A percentile compares a stretch with the other conserved stretches of the same genome.
Evolutionary conservation across 208 protist species (phyloP).

Genomic region (Leishmania braziliensis): DNA sequence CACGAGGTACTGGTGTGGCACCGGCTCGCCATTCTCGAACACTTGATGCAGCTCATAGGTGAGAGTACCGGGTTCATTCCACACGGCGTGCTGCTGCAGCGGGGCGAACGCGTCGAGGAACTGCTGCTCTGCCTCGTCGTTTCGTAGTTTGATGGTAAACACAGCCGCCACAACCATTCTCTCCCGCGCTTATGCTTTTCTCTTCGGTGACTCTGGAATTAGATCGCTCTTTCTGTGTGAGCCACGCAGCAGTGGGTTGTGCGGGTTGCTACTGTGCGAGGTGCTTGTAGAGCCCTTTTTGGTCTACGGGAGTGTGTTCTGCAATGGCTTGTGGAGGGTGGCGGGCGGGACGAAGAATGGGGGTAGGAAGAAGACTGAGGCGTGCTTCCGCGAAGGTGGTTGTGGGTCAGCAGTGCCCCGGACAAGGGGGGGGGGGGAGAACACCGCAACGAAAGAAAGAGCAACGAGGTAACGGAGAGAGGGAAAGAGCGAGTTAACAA

Average conservation of each 20-base stretch:
- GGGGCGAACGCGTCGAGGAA: conserved; percentile 53
- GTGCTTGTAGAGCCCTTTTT: neutral
- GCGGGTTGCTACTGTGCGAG: neutral
- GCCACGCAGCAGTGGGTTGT: neutral
- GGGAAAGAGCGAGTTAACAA: neutral
- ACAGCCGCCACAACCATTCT: conserved; percentile 61
- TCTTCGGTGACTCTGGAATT: neutral
- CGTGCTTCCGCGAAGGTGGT: neutral
- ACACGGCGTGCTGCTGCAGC: conserved; percentile 42
- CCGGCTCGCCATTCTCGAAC: conserved; percentile 35
- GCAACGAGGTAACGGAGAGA: neutral
- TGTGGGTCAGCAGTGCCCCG: neutral
- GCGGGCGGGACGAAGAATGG: neutral
- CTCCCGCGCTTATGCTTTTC: conserved; percentile 2
- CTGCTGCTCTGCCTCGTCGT: conserved; percentile 30
- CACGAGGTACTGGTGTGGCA: conserved; percentile 42
- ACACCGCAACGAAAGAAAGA: neutral
- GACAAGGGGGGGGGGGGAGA: neutral
- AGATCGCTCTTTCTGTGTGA: neutral
- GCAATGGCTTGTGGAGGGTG: neutral
- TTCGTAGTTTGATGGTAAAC: conserved; percentile 52
- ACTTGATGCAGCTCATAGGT: conserved; percentile 70
- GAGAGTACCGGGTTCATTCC: conserved; percentile 67
- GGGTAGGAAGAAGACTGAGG: neutral
- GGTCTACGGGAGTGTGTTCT: neutral